These are phyloP conservation scores for Neonectria coccinea DNA, from an alignment of 2,329 filamentous ascomycete genomes.

Conservation along the genomic window DNA sequence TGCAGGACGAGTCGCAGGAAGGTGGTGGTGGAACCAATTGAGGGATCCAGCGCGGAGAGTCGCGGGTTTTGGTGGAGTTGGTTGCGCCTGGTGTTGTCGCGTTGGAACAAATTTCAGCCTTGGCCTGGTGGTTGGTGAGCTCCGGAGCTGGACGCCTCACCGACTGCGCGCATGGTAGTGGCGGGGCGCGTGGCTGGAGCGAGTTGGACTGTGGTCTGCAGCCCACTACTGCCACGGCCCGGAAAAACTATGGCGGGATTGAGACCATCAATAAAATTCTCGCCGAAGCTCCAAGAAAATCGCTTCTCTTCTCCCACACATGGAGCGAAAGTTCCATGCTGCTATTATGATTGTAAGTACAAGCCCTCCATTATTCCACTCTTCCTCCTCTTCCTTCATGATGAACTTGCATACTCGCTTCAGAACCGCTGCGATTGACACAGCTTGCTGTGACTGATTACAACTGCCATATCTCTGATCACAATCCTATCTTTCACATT, in stretches of 20 bases:
- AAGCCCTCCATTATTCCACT: not conserved
- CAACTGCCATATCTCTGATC: conserved; percentile 56
- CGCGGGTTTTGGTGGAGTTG: conserved; percentile 43
- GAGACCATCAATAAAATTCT: conserved; percentile 38
- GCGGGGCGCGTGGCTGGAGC: conserved; percentile 33
- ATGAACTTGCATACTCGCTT: conserved; percentile 59
- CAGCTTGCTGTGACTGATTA: conserved; percentile 59
- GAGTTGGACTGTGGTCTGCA: conserved; percentile 1
- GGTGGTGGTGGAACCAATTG: conserved; percentile 43
- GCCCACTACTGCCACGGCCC: conserved; percentile 2
- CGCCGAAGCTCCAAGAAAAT: conserved; percentile 20
- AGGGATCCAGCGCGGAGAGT: conserved; percentile 41
- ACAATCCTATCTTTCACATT: conserved; percentile 26
- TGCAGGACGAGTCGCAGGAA: conserved; percentile 19
- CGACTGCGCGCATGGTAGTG: conserved; percentile 17
- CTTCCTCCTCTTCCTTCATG: conserved; percentile 45
- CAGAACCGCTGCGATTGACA: conserved; percentile 65
- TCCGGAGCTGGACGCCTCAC: conserved; percentile 28
- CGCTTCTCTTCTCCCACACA: conserved; percentile 36
- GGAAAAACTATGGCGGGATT: conserved; percentile 39
- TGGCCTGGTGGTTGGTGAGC: conserved; percentile 43
- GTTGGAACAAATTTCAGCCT: conserved; percentile 52
- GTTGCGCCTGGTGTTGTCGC: conserved; percentile 45
- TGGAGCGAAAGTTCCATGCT: conserved; percentile 48
- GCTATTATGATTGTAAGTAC: conserved; percentile 56